phyloP scores from a whole-genome alignment of 176 grass and related monocot species.

The Triticum urartu region DNA sequence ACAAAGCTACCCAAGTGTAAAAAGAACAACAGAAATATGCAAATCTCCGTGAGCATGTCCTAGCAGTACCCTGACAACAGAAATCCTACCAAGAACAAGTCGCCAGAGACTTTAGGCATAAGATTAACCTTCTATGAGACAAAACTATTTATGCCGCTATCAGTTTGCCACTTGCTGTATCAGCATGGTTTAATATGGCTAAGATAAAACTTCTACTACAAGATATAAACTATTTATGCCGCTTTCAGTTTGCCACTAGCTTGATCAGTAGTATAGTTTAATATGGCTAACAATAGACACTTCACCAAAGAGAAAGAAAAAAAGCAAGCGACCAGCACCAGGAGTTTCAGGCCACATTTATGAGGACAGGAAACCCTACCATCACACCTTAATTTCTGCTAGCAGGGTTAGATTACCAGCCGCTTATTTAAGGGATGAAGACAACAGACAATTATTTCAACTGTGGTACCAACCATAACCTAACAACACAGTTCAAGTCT shows the following conservation, averaged over 20 bases:
- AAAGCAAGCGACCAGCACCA: neutral
- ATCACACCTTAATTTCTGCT: neutral
- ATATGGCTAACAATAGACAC: neutral
- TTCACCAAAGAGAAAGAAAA: neutral
- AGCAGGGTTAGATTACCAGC: conserved; percentile 8
- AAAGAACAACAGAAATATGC: neutral
- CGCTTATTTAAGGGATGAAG: neutral
- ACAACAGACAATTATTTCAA: neutral
- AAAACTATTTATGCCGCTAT: neutral
- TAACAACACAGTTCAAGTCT: conserved; percentile 10
- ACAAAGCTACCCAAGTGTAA: neutral
- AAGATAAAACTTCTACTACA: neutral
- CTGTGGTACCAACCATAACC: conserved; percentile 5
- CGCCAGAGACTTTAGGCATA: neutral
- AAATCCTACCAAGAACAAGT: neutral
- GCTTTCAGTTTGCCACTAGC: neutral
- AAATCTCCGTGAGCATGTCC: neutral
- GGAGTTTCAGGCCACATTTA: neutral
- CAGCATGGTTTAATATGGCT: neutral
- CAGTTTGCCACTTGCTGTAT: neutral
- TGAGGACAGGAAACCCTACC: neutral
- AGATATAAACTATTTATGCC: neutral
- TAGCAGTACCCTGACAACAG: neutral
- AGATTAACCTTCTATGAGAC: too few relatives aligned
- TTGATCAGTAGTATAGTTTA: neutral